phyloP scores from a whole-genome alignment of 495 filamentous ascomycete species.

The Aspergillus kassunensis region DNA sequence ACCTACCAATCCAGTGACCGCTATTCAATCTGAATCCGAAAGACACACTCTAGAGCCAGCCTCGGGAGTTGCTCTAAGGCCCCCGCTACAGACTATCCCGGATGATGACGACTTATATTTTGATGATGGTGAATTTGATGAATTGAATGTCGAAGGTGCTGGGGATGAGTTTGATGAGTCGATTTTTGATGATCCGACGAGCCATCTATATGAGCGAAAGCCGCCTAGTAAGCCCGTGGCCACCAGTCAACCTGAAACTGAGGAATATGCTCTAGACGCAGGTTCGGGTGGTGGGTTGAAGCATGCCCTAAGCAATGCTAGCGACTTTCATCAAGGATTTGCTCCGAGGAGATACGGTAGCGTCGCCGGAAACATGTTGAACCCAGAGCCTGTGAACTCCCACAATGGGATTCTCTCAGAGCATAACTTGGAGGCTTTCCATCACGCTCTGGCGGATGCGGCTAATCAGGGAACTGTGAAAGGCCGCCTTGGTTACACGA shows the following conservation, averaged over 20 bases:
- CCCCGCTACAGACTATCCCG: background rate
- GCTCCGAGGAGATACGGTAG: conserved; percentile 26
- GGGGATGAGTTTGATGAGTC: conserved; percentile 69
- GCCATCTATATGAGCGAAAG: conserved; percentile 45
- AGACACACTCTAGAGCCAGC: conserved; percentile 7
- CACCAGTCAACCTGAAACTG: conserved; percentile 10
- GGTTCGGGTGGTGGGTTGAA: conserved; percentile 22
- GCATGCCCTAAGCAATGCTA: conserved; percentile 40
- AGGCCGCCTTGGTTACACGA: conserved; percentile 59
- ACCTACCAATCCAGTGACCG: conserved; percentile 13
- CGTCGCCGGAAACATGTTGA: conserved; percentile 25
- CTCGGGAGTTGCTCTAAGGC: background rate
- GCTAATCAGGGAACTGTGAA: conserved; percentile 68
- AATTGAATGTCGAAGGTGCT: conserved; percentile 43
- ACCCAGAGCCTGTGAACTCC: conserved; percentile 28
- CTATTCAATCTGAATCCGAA: conserved; percentile 9
- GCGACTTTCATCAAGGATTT: conserved; percentile 27
- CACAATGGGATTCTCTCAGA: conserved; percentile 46
- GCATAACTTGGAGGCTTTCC: conserved; percentile 66
- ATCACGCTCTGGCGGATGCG: conserved; percentile 75
- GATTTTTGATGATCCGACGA: conserved; percentile 65
- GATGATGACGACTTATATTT: conserved; percentile 71
- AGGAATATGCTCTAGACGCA: conserved; percentile 8
- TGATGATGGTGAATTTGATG: conserved; percentile 70
- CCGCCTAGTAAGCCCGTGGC: conserved; percentile 14